Base-by-base conservation (phyloP, 2,329 filamentous ascomycete species). In the Trematosphaeria pertusa region DNA sequence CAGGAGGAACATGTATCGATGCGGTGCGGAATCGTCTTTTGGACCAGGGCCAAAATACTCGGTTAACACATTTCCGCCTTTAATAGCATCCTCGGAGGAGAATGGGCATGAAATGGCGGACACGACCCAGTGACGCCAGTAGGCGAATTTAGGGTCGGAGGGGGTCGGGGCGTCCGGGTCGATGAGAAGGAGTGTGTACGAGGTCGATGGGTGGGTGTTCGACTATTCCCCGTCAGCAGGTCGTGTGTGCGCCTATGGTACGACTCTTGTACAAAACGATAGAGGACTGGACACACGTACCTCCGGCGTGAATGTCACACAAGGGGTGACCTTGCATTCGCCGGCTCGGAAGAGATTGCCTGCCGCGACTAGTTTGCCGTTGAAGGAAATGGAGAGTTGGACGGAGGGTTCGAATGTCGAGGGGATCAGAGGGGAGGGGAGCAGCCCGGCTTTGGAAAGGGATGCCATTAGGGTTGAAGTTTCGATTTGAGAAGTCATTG, bases 121-220 rank as follows among this genome's bases (percentile, higher is more conserved):
- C 0, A 81, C 61, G 19, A 83, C 71, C 77, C 78, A 82, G 55
- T 83, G 80, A 15, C 80, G 70, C 79, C 79, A 82, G 56, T 78
- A 81, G 0, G 78, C 76, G 56, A 80, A 82, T 56, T 78, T 81
- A 5, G 78, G 79, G 39, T 82, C 77, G 26, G 79, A 77, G 0
- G 80, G 81, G 0, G 79, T 82, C 0, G 81, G 81, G 15, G 80
- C 80, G 48, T 82, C 81, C 0, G 80, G 79, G 44, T 82, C 81
- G 17, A 81, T 70, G 31, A 83, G 69, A 52, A 82, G 65, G 39
- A 81, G 66, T 26, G 75, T 72, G 62, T 79, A 82, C 1, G 73
- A 52, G 14, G 41, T 46, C 7, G 20, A 20, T 28, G 44, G 14
- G 2, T 18, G 12, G 14, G 18, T 8, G 14, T 34, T 11, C 2